A percentile compares a stretch with the other conserved stretches of the same genome.
These are phyloP conservation scores for Cucurbita pepo DNA, from an alignment of 306 rosid species.

Conservation along the genomic window DNA sequence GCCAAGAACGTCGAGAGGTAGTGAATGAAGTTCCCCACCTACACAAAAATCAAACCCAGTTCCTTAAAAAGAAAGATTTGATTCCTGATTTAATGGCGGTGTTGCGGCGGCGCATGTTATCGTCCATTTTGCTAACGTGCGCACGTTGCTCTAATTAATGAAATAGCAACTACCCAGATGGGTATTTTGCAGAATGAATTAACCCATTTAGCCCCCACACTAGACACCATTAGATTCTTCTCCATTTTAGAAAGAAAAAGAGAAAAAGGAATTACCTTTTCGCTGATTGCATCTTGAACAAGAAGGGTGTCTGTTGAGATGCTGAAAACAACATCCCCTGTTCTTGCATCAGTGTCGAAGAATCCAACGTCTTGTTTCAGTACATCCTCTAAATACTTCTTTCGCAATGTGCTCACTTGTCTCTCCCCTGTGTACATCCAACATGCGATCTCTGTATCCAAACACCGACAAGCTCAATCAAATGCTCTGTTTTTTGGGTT, in stretches of 20 bases:
- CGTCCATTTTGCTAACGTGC: conserved; percentile 1
- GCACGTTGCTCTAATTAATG: conserved; percentile 9
- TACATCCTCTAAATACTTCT: conserved; percentile 89
- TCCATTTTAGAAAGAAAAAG: not conserved
- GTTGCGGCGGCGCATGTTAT: conserved; percentile 10
- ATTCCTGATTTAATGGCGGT: not conserved
- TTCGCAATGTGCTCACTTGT: conserved; percentile 80
- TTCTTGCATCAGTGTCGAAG: conserved; percentile 93
- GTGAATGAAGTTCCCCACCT: conserved; percentile 98
- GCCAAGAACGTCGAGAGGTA: conserved; percentile 95
- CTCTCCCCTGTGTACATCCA: conserved; percentile 99
- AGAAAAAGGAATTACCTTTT: conserved; percentile 40
- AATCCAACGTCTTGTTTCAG: conserved; percentile 94
- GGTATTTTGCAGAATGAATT: not conserved
- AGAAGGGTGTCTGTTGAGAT: conserved; percentile 93
- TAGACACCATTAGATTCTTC: not conserved
- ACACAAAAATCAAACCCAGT: not conserved
- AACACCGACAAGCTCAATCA: not conserved
- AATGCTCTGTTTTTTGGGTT: not conserved
- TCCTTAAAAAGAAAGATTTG: not conserved
- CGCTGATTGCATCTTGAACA: conserved; percentile 97
- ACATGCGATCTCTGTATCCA: conserved; percentile 68
- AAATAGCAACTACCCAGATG: conserved; percentile 6
- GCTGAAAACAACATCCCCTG: conserved; percentile 94
- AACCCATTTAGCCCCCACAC: not conserved